A percentile compares a stretch with the other conserved stretches of the same genome.
These are phyloP conservation scores for Quercus bicolor DNA, from an alignment of 306 rosid genomes.

Conservation along the genomic window DNA sequence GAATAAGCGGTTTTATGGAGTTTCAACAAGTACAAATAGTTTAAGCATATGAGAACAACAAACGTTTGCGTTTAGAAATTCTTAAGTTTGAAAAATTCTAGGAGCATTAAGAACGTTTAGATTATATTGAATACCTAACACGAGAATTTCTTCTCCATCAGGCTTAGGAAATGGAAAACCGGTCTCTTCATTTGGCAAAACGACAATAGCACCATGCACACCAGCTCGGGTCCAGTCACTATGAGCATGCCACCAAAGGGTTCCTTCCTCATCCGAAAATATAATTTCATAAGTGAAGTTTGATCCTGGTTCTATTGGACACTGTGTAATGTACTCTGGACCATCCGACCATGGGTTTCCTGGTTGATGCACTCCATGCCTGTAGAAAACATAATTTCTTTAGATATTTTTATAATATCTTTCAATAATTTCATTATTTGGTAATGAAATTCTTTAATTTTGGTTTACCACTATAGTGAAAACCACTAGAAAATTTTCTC, in stretches of 20 bases:
- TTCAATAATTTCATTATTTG: too few relatives aligned
- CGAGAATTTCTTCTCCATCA: slow-evolving; percentile 10
- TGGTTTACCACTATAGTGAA: too few relatives aligned
- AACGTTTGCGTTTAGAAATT: too few relatives aligned
- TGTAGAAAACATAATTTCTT: neutral
- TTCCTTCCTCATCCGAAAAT: slow-evolving; percentile 37
- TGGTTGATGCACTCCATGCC: slow-evolving; percentile 43
- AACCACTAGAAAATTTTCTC: too few relatives aligned
- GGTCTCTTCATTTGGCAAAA: neutral
- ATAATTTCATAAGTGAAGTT: slow-evolving; percentile 29
- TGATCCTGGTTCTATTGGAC: slow-evolving; percentile 27
- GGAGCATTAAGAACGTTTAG: too few relatives aligned
- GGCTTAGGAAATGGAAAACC: slow-evolving; percentile 30
- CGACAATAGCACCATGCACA: slow-evolving; percentile 30
- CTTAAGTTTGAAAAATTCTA: too few relatives aligned
- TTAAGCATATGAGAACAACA: too few relatives aligned
- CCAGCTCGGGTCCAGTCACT: slow-evolving; percentile 39
- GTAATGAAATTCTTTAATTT: too few relatives aligned
- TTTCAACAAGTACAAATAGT: too few relatives aligned
- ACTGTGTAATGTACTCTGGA: slow-evolving; percentile 38
- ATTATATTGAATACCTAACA: slow-evolving; percentile 15
- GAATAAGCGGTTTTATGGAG: too few relatives aligned
- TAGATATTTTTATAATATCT: too few relatives aligned
- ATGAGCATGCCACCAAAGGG: slow-evolving; percentile 50
- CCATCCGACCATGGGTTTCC: slow-evolving; percentile 46